A percentile compares a stretch with the other conserved stretches of the same genome.
phyloP scores from a whole-genome alignment of 2,329 filamentous ascomycete genomes.

The Fonsecaea pedrosoi region DNA sequence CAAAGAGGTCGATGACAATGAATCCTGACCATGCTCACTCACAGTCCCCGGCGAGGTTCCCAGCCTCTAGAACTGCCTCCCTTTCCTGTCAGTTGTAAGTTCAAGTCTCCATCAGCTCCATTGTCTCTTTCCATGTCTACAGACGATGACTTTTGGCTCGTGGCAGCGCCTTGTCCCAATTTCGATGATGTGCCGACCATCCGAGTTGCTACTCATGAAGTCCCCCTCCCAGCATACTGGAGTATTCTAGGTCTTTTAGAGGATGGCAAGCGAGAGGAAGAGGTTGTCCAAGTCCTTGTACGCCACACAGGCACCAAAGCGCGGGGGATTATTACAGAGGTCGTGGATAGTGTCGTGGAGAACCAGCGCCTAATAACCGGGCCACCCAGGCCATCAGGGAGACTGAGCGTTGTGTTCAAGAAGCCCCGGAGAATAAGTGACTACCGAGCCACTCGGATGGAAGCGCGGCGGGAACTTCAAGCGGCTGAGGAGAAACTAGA shows the following conservation, averaged over 20 bases:
- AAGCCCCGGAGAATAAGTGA: constrained; percentile 22
- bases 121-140: constrained; percentile 14
- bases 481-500: constrained; percentile 17
- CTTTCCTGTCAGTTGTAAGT: constrained; percentile 9
- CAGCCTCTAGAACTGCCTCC: neutral
- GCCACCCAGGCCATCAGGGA: constrained; percentile 15
- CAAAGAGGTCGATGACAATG: constrained; percentile 18
- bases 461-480: constrained; percentile 22
- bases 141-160: constrained; percentile 24
- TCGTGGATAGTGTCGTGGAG: constrained; percentile 27
- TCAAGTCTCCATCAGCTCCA: neutral
- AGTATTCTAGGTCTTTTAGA: constrained; percentile 24
- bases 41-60: neutral
- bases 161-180: constrained; percentile 30
- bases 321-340: constrained; percentile 18
- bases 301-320: constrained; percentile 24
- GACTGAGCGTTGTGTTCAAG: constrained; percentile 25
- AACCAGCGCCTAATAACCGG: constrained; percentile 29
- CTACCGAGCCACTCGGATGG: constrained; percentile 22
- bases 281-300: constrained; percentile 23
- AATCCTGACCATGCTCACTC: neutral
- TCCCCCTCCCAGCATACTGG: constrained; percentile 34
- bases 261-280: constrained; percentile 22
- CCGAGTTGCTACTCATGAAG: constrained; percentile 26
- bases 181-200: constrained; percentile 34